Conservation (phyloP, 148 eudicot species). For the Polygonum maritimum region DNA sequence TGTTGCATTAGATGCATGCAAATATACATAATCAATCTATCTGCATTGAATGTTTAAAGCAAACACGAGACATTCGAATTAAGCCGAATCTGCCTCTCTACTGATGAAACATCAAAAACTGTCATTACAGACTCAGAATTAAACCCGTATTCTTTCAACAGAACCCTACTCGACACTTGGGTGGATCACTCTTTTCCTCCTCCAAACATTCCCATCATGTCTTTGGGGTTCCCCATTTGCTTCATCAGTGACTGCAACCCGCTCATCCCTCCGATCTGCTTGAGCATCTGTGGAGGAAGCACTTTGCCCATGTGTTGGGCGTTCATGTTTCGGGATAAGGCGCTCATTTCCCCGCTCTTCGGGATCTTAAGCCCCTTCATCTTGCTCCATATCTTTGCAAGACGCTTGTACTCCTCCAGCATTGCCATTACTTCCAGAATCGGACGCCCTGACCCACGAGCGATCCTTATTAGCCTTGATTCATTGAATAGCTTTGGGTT, state of each 20-base stretch:
- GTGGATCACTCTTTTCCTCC: constrained; percentile 23
- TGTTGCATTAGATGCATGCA: neutral
- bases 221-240: constrained; percentile 79
- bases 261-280: constrained; percentile 91
- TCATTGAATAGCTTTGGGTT: constrained; percentile 83
- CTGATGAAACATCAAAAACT: neutral
- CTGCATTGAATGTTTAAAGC: too few species aligned
- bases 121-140: neutral
- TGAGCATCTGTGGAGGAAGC: constrained; percentile 80
- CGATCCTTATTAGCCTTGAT: constrained; percentile 82
- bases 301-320: constrained; percentile 86
- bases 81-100: neutral
- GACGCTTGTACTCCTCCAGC: constrained; percentile 86
- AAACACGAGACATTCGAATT: neutral
- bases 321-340: constrained; percentile 76
- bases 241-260: constrained; percentile 81
- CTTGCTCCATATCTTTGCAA: constrained; percentile 87
- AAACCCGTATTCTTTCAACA: neutral
- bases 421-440: constrained; percentile 71
- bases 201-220: constrained; percentile 95
- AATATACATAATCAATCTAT: too few species aligned
- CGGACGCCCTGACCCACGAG: constrained; percentile 78
- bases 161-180: neutral
- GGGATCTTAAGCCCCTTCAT: constrained; percentile 97
- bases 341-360: constrained; percentile 89